Evolutionary conservation across 305 asterid genomes (phyloP).

Genomic region (Plantago coronopus): DNA sequence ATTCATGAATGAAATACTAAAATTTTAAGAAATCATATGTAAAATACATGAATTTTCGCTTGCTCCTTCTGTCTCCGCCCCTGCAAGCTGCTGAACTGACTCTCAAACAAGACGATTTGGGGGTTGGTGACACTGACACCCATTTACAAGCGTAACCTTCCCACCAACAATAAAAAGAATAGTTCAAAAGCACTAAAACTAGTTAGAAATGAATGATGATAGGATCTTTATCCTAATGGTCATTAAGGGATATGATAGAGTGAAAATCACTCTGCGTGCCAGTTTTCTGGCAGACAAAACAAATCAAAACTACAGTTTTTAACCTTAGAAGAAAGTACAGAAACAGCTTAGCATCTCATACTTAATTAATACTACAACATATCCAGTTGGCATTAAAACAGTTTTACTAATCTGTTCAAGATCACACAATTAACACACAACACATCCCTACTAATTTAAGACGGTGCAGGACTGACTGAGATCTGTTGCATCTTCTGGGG

Average conservation of each 20-base stretch:
- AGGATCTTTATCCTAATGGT: constrained; percentile 1
- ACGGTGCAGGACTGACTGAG: constrained; percentile 26
- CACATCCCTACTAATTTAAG: constrained; percentile 37
- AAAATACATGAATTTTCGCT: too few species aligned
- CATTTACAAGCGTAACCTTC: too few species aligned
- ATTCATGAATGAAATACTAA: too few species aligned
- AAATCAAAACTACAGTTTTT: constrained; percentile 14
- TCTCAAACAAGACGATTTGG: too few species aligned
- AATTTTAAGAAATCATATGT: too few species aligned
- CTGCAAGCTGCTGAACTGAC: too few species aligned
- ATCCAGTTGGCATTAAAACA: constrained; percentile 28
- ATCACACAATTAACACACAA: constrained; percentile 19
- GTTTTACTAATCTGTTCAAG: constrained; percentile 27
- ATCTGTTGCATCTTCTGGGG: constrained; percentile 23
- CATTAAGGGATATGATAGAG: background rate
- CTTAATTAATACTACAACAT: constrained; percentile 10
- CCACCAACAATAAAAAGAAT: too few species aligned
- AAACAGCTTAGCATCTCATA: constrained; percentile 25
- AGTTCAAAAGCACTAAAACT: background rate
- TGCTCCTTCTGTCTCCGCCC: too few species aligned
- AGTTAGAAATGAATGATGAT: constrained; percentile 1
- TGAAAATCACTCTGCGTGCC: background rate
- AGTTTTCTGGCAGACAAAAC: constrained; percentile 30
- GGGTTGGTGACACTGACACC: too few species aligned
- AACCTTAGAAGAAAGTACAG: constrained; percentile 5